Conservation (phyloP, 371 early-diverging fungal species). For the Conidiobolus incongruus region DNA sequence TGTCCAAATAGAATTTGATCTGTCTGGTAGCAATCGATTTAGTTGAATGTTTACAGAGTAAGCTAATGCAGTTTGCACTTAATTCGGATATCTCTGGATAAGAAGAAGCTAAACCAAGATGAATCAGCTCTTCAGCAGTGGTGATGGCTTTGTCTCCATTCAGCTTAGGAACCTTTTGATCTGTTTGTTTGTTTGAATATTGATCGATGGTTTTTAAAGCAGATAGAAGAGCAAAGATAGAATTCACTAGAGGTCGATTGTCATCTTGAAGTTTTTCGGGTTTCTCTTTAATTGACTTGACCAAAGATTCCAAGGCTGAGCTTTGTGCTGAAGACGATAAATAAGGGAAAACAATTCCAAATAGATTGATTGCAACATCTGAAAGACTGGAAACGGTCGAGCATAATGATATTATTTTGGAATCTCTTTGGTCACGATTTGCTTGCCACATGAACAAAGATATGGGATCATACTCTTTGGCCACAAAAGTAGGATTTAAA, state of each 20-base stretch:
- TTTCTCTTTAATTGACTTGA: constrained; percentile 28
- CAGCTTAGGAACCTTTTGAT: neutral
- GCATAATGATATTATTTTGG: constrained; percentile 13
- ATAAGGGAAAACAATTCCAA: constrained; percentile 36
- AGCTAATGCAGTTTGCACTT: neutral
- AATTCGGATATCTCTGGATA: too few relatives aligned
- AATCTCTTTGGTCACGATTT: constrained; percentile 7
- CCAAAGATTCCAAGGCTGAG: constrained; percentile 42
- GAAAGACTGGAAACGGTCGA: constrained; percentile 12
- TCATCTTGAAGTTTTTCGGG: neutral
- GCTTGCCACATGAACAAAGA: constrained; percentile 20
- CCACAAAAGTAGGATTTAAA: constrained; percentile 29
- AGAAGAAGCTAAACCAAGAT: neutral
- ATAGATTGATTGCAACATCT: constrained; percentile 45
- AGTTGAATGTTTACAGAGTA: constrained; percentile 1
- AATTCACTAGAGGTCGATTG: neutral
- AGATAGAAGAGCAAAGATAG: neutral
- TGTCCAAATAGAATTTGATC: constrained; percentile 59
- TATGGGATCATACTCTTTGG: constrained; percentile 29
- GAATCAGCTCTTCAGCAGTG: neutral
- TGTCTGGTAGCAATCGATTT: constrained; percentile 30
- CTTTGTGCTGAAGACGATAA: constrained; percentile 45
- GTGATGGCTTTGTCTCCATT: neutral
- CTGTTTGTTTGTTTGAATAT: neutral
- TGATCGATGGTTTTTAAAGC: neutral